phyloP scores from a whole-genome alignment of 192 early-diverging fungal genomes.

The Paraglomus brasilianum region DNA sequence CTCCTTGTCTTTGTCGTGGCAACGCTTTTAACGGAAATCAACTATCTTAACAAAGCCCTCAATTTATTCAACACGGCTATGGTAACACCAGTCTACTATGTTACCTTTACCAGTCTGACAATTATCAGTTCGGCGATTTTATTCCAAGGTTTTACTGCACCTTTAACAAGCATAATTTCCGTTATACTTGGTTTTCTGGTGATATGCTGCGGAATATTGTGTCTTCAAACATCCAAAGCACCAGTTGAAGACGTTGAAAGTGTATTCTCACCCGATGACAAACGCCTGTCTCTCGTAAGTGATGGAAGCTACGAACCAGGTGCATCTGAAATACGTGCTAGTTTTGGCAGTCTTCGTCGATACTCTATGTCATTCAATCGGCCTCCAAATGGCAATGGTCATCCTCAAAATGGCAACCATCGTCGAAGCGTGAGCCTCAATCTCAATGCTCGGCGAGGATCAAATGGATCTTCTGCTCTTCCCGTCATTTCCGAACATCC shows the following conservation, averaged over 20 bases:
- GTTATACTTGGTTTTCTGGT: slow-evolving; percentile 62
- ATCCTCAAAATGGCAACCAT: not conserved
- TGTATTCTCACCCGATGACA: not conserved
- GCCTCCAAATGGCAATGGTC: not conserved
- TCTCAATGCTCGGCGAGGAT: not conserved
- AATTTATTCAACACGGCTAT: slow-evolving; percentile 70
- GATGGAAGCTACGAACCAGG: slow-evolving; percentile 8
- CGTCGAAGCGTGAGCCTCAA: not conserved
- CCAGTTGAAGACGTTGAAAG: not conserved
- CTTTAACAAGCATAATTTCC: slow-evolving; percentile 35
- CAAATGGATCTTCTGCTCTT: not conserved
- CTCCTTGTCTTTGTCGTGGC: slow-evolving; percentile 55
- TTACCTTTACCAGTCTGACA: slow-evolving; percentile 69
- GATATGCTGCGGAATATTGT: slow-evolving; percentile 57
- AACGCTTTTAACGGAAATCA: slow-evolving; percentile 58
- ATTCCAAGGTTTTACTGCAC: slow-evolving; percentile 61
- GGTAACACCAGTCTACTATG: slow-evolving; percentile 76
- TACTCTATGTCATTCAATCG: slow-evolving; percentile 13
- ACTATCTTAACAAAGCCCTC: slow-evolving; percentile 72
- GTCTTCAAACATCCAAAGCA: slow-evolving; percentile 50
- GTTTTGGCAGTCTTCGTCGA: slow-evolving; percentile 31
- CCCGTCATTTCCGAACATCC: not conserved
- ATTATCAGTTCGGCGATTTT: slow-evolving; percentile 64
- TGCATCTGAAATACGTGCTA: slow-evolving; percentile 17
- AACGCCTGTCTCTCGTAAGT: not conserved